Evolutionary conservation across 1,139 yeast genomes (phyloP).

Genomic region (Oligophagozyma castellii): DNA sequence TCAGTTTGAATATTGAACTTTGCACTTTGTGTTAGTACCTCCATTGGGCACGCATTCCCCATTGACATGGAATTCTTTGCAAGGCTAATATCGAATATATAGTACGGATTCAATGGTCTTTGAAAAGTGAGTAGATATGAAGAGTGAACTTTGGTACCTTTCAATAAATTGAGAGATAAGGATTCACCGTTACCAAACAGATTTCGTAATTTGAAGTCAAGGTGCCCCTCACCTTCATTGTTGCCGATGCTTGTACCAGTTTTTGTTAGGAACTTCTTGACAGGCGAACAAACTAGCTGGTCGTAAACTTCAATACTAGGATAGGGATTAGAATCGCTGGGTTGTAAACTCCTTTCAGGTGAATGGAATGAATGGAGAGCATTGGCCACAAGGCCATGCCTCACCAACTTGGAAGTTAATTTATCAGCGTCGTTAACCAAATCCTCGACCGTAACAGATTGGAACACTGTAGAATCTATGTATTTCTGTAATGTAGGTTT

Average conservation of each 20-base stretch:
- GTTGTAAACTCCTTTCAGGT: background rate
- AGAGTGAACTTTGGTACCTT: constrained; percentile 69
- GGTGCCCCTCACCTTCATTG: constrained; percentile 89
- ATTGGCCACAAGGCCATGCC: constrained; percentile 17
- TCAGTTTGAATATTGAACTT: constrained; percentile 5
- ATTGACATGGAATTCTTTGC: constrained; percentile 47
- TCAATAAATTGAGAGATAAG: constrained; percentile 59
- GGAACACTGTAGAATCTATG: constrained; percentile 18
- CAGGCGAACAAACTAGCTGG: constrained; percentile 43
- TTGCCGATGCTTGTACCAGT: constrained; percentile 94
- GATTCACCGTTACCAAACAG: constrained; percentile 84
- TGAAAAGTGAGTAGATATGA: constrained; percentile 52
- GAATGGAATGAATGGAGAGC: constrained; percentile 4
- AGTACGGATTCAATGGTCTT: constrained; percentile 35
- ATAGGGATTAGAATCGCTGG: constrained; percentile 3
- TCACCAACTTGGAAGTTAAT: constrained; percentile 15
- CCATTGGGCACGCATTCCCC: constrained; percentile 29
- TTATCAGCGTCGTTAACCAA: constrained; percentile 16
- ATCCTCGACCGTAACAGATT: constrained; percentile 16
- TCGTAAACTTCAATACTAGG: constrained; percentile 36
- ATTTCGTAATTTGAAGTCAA: constrained; percentile 62
- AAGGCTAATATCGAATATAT: constrained; percentile 40
- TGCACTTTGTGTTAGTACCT: constrained; percentile 4
- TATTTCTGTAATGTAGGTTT: constrained; percentile 14
- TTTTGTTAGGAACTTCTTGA: constrained; percentile 56